Evolutionary conservation across 1,284 basidiomycete species (phyloP).

Genomic region (Ceratobasidium theobromae): DNA sequence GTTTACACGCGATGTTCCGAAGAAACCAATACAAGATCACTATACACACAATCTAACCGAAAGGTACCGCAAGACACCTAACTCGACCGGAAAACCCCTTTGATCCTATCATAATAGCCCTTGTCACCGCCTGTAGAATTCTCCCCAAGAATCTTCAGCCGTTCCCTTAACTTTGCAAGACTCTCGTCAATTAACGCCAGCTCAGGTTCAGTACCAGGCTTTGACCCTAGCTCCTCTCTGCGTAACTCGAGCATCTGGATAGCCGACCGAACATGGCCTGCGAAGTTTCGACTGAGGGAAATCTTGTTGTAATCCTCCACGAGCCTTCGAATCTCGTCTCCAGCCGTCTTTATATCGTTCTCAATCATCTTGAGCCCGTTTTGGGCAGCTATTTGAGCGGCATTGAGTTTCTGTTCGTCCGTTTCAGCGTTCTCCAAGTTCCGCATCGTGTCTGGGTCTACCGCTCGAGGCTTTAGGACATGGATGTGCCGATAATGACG

Average conservation of each 20-base stretch:
- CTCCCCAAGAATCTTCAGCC: background rate
- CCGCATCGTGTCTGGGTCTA: background rate
- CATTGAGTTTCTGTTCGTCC: background rate
- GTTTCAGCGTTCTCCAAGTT: background rate
- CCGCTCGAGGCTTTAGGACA: background rate
- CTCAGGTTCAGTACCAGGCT: background rate
- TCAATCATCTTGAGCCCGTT: background rate
- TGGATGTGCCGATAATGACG: background rate
- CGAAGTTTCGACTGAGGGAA: background rate
- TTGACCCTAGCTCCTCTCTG: background rate
- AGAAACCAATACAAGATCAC: too few species aligned
- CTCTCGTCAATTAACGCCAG: background rate
- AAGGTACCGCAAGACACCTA: too few species aligned
- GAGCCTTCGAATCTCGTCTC: background rate
- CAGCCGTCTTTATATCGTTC: background rate
- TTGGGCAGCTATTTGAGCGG: background rate
- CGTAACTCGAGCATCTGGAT: background rate
- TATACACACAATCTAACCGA: too few species aligned
- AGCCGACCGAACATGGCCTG: background rate
- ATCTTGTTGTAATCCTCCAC: constrained; percentile 3
- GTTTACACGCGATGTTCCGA: too few species aligned
- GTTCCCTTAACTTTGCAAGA: background rate
- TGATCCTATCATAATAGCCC: too few species aligned
- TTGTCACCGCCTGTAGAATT: too few species aligned
- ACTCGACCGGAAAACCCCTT: too few species aligned